Conservation (phyloP, 805 yeast species). For the Kuraishia ogatae region DNA sequence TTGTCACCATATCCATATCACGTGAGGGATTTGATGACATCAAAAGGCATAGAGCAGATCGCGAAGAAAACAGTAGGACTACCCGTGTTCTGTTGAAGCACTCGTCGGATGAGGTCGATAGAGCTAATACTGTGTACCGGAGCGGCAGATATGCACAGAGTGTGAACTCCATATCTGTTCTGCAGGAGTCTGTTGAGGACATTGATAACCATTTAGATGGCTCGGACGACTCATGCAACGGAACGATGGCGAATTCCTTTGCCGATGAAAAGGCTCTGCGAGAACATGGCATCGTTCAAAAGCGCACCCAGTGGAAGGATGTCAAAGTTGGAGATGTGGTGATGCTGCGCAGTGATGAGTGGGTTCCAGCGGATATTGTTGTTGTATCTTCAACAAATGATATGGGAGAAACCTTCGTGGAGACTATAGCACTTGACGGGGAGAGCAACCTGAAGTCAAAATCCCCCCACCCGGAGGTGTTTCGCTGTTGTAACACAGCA, state of each 20-base stretch:
- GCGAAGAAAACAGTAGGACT: conserved; percentile 63
- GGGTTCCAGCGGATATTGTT: conserved; percentile 90
- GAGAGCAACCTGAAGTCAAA: conserved; percentile 86
- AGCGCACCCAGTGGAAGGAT: conserved; percentile 55
- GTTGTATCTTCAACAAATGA: conserved; percentile 63
- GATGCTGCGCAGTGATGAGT: conserved; percentile 66
- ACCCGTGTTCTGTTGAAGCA: conserved; percentile 29
- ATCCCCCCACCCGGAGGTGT: conserved; percentile 56
- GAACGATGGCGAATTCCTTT: conserved; percentile 5
- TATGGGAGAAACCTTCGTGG: conserved; percentile 62
- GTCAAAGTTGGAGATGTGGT: conserved; percentile 84
- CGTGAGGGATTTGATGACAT: conserved; percentile 94
- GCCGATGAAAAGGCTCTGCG: conserved; percentile 11
- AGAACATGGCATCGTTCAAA: conserved; percentile 26
- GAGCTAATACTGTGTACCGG: not conserved
- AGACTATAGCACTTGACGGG: conserved; percentile 97
- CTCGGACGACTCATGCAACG: conserved; percentile 2
- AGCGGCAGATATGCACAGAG: conserved; percentile 4
- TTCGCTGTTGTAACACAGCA: conserved; percentile 40
- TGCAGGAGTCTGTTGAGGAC: conserved; percentile 4
- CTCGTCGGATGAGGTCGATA: not conserved
- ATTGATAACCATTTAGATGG: conserved; percentile 3
- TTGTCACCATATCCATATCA: conserved; percentile 80
- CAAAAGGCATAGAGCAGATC: conserved; percentile 78
- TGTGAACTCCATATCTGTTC: conserved; percentile 4